A percentile compares a stretch with the other conserved stretches of the same genome.
phyloP scores from a whole-genome alignment of 306 rosid genomes.

The Rubus parviflorus region DNA sequence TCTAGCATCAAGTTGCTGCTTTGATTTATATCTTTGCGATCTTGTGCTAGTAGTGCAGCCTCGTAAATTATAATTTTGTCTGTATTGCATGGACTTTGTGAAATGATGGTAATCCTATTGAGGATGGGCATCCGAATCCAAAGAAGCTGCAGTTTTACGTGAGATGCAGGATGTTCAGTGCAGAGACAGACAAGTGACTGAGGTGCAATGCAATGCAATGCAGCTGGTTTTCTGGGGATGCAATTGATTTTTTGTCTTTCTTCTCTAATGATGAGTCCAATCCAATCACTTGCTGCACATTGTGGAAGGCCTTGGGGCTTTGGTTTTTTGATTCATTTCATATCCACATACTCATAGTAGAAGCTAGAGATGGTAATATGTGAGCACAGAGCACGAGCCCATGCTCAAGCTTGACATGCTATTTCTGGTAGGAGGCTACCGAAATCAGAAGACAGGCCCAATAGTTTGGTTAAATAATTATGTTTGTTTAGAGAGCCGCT shows the following conservation, averaged over 20 bases:
- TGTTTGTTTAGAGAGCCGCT: no score
- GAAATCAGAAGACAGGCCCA: background rate
- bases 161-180: background rate
- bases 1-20: background rate
- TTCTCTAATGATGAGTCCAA: background rate
- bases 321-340: no score
- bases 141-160: background rate
- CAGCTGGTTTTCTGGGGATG: background rate
- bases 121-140: background rate
- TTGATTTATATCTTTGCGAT: background rate
- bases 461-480: no score
- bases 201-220: background rate
- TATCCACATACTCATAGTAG: background rate
- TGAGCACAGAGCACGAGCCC: no score
- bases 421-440: background rate
- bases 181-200: no score
- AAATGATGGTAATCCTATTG: background rate
- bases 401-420: background rate
- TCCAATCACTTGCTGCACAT: background rate
- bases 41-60: background rate
- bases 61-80: background rate
- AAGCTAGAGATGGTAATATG: background rate
- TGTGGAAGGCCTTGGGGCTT: background rate
- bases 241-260: background rate
- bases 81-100: background rate